These are phyloP conservation scores for Candida maltosa DNA, from an alignment of 805 yeast species.

Conservation along the genomic window DNA sequence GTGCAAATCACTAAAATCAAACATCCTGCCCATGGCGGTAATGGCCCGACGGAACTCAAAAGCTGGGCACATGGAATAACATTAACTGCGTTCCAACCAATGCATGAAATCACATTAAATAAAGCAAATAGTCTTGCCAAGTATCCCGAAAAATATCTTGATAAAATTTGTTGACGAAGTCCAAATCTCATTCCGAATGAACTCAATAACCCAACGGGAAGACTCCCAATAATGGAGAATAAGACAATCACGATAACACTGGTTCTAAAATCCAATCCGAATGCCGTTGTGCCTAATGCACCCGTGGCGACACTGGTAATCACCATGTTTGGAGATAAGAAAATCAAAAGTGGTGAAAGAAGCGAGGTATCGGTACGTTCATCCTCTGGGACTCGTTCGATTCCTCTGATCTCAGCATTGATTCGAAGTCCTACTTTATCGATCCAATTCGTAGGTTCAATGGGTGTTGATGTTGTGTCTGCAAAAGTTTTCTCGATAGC, in stretches of 20 bases:
- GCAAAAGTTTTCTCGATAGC: too few species aligned
- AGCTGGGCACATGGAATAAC: conserved; percentile 87
- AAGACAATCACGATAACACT: conserved; percentile 63
- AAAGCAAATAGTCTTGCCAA: conserved; percentile 71
- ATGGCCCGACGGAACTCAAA: conserved; percentile 60
- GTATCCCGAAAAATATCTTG: conserved; percentile 77
- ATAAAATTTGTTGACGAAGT: conserved; percentile 80
- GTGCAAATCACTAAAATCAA: conserved; percentile 67
- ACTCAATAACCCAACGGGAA: conserved; percentile 81
- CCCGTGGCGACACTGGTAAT: conserved; percentile 82
- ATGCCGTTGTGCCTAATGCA: conserved; percentile 54
- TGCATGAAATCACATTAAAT: conserved; percentile 78
- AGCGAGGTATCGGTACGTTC: conserved; percentile 69
- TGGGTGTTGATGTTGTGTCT: too few species aligned
- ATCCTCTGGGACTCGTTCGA: conserved; percentile 76
- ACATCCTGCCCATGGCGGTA: conserved; percentile 93
- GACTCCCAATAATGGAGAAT: conserved; percentile 68
- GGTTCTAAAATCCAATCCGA: conserved; percentile 72
- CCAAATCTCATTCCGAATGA: conserved; percentile 82
- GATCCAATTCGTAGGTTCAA: too few species aligned
- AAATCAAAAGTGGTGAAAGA: conserved; percentile 77
- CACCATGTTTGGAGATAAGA: conserved; percentile 88
- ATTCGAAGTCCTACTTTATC: conserved; percentile 30
- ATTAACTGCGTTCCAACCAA: conserved; percentile 95
- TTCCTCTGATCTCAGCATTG: conserved; percentile 59